Conservation (phyloP, 1,284 basidiomycete species). For the Cryptococcus maquisensis region DNA sequence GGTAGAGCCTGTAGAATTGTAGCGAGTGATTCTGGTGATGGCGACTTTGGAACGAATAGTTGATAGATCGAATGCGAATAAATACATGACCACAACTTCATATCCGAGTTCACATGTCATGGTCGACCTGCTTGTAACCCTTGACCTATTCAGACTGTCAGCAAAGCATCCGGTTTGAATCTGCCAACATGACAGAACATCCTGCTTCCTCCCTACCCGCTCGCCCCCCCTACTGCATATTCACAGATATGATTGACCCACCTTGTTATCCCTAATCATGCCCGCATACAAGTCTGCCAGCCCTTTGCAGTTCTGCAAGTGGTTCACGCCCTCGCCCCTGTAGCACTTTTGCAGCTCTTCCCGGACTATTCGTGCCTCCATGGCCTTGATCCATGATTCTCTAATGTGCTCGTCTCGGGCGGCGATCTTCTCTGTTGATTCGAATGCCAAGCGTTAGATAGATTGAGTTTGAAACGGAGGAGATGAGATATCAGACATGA, state of each 20-base stretch:
- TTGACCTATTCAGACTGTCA: conserved; percentile 50
- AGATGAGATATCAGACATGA: background rate
- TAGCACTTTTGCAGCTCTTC: conserved; percentile 91
- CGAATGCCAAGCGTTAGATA: background rate
- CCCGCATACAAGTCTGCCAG: conserved; percentile 77
- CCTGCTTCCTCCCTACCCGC: background rate
- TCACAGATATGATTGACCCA: conserved; percentile 51
- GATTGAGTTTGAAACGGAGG: background rate
- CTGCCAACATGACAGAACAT: background rate
- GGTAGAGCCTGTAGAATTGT: background rate
- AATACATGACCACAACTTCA: background rate
- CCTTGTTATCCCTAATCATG: conserved; percentile 80
- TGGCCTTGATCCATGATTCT: conserved; percentile 89
- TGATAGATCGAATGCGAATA: background rate
- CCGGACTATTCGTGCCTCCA: conserved; percentile 87
- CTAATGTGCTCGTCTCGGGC: conserved; percentile 75
- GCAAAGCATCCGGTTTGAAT: background rate
- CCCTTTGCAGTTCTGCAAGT: conserved; percentile 82
- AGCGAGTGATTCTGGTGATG: too few species aligned
- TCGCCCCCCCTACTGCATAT: background rate
- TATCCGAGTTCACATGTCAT: conserved; percentile 10
- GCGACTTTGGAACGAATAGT: background rate
- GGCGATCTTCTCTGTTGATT: conserved; percentile 47
- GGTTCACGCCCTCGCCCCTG: conserved; percentile 84
- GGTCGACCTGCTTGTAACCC: conserved; percentile 52